Evolutionary conservation across 306 rosid genomes (phyloP).

Genomic region (Sphenostylis stenocarpa): DNA sequence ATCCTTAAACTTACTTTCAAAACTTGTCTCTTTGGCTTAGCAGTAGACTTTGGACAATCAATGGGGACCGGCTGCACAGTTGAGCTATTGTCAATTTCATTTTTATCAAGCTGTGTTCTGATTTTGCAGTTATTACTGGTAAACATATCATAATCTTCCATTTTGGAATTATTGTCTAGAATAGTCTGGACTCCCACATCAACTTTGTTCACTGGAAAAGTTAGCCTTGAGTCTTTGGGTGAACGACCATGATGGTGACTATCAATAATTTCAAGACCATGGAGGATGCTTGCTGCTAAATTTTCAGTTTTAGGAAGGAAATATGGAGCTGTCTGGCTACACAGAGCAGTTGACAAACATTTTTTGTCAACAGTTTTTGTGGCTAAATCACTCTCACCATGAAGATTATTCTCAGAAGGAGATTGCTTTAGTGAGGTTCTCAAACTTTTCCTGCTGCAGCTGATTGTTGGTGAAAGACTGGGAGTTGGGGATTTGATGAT

Average conservation of each 20-base stretch:
- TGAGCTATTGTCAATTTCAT: conserved; percentile 48
- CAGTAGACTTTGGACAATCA: conserved; percentile 58
- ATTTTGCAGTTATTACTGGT: conserved; percentile 61
- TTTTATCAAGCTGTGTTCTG: conserved; percentile 51
- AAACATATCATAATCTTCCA: conserved; percentile 48
- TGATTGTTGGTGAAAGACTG: conserved; percentile 71
- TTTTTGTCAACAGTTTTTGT: conserved; percentile 31
- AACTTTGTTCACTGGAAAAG: conserved; percentile 53
- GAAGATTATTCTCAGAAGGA: conserved; percentile 62
- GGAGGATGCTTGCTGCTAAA: conserved; percentile 74
- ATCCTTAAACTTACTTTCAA: conserved; percentile 63
- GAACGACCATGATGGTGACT: conserved; percentile 53
- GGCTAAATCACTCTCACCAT: conserved; percentile 33
- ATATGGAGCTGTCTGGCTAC: conserved; percentile 46
- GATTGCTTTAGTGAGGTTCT: conserved; percentile 67
- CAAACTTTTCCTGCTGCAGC: conserved; percentile 85
- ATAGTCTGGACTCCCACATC: conserved; percentile 71
- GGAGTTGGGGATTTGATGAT: conserved; percentile 63
- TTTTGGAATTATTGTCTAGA: conserved; percentile 26
- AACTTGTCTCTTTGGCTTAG: conserved; percentile 65
- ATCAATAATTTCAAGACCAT: conserved; percentile 75
- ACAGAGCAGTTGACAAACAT: conserved; percentile 38
- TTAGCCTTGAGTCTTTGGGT: conserved; percentile 48
- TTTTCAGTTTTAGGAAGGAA: conserved; percentile 53
- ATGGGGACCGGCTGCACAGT: conserved; percentile 58